phyloP scores from a whole-genome alignment of 129 eudicot species.

The Flaveria ramosissima region DNA sequence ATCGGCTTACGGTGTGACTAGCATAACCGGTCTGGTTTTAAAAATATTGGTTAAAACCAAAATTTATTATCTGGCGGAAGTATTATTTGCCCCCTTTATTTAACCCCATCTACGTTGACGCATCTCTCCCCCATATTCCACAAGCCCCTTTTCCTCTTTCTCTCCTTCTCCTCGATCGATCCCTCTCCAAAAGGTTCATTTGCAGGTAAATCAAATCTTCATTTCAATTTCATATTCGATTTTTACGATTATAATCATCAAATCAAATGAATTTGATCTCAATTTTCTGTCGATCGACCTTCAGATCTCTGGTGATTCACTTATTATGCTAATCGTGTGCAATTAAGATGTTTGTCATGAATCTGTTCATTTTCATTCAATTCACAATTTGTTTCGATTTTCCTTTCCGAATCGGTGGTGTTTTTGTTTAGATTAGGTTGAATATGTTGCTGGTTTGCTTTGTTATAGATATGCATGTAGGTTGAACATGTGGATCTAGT shows the following conservation, averaged over 20 bases:
- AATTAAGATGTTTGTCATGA: not conserved
- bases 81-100: not conserved
- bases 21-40: too few relatives aligned
- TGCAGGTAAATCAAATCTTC: conserved; percentile 36
- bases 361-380: not conserved
- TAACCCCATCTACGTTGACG: conserved; percentile 35
- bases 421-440: conserved; percentile 13
- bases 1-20: too few relatives aligned
- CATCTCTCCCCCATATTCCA: conserved; percentile 23
- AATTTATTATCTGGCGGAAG: not conserved
- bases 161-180: conserved; percentile 29
- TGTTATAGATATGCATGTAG: conserved; percentile 29
- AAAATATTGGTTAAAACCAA: too few relatives aligned
- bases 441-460: not conserved
- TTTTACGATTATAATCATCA: conserved; percentile 6
- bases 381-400: not conserved
- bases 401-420: conserved; percentile 2
- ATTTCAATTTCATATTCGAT: not conserved
- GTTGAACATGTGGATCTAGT: conserved; percentile 24
- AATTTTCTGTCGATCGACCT: conserved; percentile 10
- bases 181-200: conserved; percentile 26
- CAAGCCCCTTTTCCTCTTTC: conserved; percentile 11
- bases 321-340: not conserved
- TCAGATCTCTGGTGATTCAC: conserved; percentile 39
- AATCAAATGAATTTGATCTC: not conserved